Evolutionary conservation across 176 grass and related monocot species (phyloP), one percentile per base, ranked within the genome.

Genomic region (Triticum dicoccoides): DNA sequence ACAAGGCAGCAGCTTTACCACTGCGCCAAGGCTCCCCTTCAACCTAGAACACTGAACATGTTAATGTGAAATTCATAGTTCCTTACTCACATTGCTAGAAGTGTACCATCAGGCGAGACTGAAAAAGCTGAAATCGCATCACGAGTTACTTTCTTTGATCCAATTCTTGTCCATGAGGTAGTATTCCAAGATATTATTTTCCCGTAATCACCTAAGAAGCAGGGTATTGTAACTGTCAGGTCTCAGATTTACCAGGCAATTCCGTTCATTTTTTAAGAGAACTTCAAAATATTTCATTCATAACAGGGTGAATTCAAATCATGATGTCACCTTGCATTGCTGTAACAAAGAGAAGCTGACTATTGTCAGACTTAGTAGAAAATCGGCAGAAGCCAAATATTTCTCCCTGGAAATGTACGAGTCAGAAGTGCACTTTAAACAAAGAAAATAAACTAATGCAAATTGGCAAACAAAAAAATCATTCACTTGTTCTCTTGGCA

Each of bases 171-270:
- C 97, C 97, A 94, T 18, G 92, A 89, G 85, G 75, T 80, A 58
- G 92, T 89, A 90, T 94, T 86, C 97, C 97, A 99, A 92, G 92
- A 94, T 17, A 99, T 83, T 91, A 99, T 90, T 90, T 93, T 97
- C 64, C 87, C 90, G 82, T 91, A 91, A 82, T 92, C 87, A 91
- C 91, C 97, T 96, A 79, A 73, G 42, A 79, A 78, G 39, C 51
- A 84, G 63, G 45, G 85, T 66, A 87, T 71, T 67, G 29, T 58
- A 70, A 80, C 24, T 23, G 45, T 84, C 80, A 84, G 27, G 63
- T 42, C 62, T 41, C n/a, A 61, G 37, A 27, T 27, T 74, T 77
- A 80, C 35, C 37, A 78, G 45, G 61, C 52, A 21, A 76, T 75
- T 29, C 3, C 47, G n/a, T 49, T 15, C 42, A 49, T 29, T 49